Conservation (phyloP, 169 alveolate species). For the Pseudocohnilembus persalinus region DNA sequence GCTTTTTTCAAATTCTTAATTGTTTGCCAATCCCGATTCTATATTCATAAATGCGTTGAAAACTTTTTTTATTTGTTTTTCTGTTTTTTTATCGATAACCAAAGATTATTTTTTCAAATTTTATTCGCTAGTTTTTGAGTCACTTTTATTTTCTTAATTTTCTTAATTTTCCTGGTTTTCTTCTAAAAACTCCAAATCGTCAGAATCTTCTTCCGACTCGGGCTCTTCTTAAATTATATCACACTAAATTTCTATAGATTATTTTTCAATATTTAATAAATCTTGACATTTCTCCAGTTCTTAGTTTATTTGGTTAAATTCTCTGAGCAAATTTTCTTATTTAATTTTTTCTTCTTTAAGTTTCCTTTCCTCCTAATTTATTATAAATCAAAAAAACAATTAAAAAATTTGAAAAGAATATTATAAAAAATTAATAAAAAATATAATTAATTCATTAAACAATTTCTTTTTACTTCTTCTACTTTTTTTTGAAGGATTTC, state of each 20-base stretch:
- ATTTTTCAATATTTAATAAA: not conserved
- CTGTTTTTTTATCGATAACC: not conserved
- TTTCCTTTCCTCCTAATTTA: no score
- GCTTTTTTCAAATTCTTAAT: not conserved
- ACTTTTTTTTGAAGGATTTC: not conserved
- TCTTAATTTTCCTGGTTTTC: not conserved
- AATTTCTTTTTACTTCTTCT: not conserved
- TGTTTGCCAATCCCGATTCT: not conserved
- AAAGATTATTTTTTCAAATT: no score
- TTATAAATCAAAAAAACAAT: no score
- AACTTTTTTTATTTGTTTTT: not conserved
- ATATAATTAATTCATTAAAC: not conserved
- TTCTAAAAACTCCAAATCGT: no score
- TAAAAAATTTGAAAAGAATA: not conserved
- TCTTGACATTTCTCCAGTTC: not conserved
- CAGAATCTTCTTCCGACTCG: no score
- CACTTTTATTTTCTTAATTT: not conserved
- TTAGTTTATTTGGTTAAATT: not conserved
- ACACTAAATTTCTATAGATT: not conserved
- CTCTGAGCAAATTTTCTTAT: not conserved
- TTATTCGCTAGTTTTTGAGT: no score
- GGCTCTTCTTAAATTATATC: not conserved
- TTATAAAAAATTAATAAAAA: no score
- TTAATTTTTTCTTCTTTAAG: not conserved
- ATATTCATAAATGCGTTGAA: not conserved